These are phyloP conservation scores for Eimeria sp. DNA, from an alignment of 169 alveolate species.

Conservation along the genomic window DNA sequence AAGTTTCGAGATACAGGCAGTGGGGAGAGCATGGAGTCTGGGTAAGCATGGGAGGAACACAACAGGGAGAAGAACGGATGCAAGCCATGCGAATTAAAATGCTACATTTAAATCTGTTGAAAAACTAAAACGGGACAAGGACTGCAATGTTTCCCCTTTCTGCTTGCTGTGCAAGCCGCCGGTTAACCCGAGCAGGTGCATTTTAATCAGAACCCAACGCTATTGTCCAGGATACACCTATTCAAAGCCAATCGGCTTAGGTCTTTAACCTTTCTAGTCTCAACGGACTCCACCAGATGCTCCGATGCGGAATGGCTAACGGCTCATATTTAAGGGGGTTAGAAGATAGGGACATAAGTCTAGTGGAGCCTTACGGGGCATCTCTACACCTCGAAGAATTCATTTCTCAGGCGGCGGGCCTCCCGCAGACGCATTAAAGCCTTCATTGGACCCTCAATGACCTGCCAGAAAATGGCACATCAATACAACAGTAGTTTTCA, in stretches of 20 bases:
- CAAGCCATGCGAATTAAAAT: neutral
- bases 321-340: neutral
- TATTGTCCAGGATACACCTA: neutral
- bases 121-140: neutral
- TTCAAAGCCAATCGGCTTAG: neutral
- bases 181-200: neutral
- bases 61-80: neutral
- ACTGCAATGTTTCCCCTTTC: neutral
- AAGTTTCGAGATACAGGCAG: neutral
- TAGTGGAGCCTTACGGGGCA: neutral
- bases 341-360: neutral
- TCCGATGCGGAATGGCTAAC: neutral
- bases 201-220: neutral
- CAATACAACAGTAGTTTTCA: neutral
- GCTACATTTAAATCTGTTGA: neutral
- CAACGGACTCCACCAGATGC: neutral
- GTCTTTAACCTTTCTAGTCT: neutral
- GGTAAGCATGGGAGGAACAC: neutral
- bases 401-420: constrained; percentile 53
- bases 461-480: constrained; percentile 14
- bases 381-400: constrained; percentile 59
- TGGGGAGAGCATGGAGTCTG: neutral
- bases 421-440: constrained; percentile 63
- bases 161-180: neutral
- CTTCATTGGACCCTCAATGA: constrained; percentile 48